Conservation (phyloP, 768 basidiomycete species). For the Boletus bicolor region DNA sequence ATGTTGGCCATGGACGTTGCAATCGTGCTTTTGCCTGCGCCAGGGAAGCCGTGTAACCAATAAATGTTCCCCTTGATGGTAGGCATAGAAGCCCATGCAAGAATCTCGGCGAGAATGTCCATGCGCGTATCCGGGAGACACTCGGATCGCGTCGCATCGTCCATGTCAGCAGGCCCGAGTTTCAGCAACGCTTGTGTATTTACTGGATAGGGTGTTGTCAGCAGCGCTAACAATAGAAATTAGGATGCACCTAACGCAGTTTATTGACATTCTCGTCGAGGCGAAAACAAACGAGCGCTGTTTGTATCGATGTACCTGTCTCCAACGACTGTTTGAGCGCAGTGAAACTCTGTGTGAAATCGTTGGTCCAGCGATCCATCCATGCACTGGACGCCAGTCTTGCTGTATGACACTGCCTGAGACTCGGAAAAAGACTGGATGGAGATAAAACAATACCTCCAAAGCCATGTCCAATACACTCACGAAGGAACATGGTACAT, state of each 20-base stretch:
- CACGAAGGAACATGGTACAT: slow-evolving; percentile 36
- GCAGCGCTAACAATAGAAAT: background rate
- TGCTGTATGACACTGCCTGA: slow-evolving; percentile 14
- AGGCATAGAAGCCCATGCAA: slow-evolving; percentile 26
- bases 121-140: slow-evolving; percentile 33
- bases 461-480: slow-evolving; percentile 35
- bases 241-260: slow-evolving; percentile 20
- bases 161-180: slow-evolving; percentile 31
- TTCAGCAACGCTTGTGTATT: slow-evolving; percentile 21
- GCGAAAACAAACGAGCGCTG: slow-evolving; percentile 28
- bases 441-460: slow-evolving; percentile 21
- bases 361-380: slow-evolving; percentile 20
- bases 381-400: slow-evolving; percentile 14
- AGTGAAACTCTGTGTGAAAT: slow-evolving; percentile 22
- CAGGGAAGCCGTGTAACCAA: slow-evolving; percentile 36
- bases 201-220: slow-evolving; percentile 11
- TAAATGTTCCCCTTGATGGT: slow-evolving; percentile 20
- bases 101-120: slow-evolving; percentile 27
- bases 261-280: slow-evolving; percentile 26
- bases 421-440: background rate
- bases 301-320: slow-evolving; percentile 24
- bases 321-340: slow-evolving; percentile 27
- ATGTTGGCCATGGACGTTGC: slow-evolving; percentile 35
- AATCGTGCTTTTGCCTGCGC: slow-evolving; percentile 37
- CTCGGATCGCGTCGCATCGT: slow-evolving; percentile 20